Percentiles rank a stretch among this genome's conserved stretches.
Conservation (phyloP, 768 basidiomycete genomes). For the Serpula lacrymans region DNA sequence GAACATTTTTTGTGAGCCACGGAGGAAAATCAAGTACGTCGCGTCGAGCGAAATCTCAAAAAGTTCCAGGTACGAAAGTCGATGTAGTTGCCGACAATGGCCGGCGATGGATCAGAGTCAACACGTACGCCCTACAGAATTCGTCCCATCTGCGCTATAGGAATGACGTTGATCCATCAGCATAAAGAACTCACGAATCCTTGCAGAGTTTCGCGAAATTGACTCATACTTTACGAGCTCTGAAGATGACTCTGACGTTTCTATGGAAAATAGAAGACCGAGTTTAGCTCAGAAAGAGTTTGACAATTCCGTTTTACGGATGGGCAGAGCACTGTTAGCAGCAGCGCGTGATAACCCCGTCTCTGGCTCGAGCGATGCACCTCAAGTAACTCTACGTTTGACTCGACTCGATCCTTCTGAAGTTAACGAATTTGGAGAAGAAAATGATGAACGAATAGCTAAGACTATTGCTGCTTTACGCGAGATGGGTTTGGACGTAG, state of each 20-base stretch:
- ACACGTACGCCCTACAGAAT: conserved; percentile 89
- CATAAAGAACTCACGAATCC: conserved; percentile 70
- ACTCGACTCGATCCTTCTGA: conserved; percentile 59
- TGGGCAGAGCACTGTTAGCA: conserved; percentile 62
- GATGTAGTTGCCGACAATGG: conserved; percentile 80
- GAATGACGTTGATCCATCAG: conserved; percentile 35
- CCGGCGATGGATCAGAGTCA: conserved; percentile 76
- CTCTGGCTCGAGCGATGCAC: conserved; percentile 32
- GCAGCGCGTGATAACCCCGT: conserved; percentile 62
- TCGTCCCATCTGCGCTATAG: conserved; percentile 2
- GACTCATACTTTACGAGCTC: conserved; percentile 71
- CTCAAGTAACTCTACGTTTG: conserved; percentile 57
- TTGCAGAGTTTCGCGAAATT: conserved; percentile 80
- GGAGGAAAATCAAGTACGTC: neutral
- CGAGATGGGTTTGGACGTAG: conserved; percentile 62
- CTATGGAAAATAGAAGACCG: conserved; percentile 26
- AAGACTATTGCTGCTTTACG: conserved; percentile 54
- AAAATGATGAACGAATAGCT: conserved; percentile 53
- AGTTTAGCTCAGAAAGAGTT: conserved; percentile 49
- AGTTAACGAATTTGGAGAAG: conserved; percentile 18
- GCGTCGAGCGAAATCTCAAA: neutral
- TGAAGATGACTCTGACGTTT: conserved; percentile 48
- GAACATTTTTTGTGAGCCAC: conserved; percentile 39
- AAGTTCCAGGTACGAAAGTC: conserved; percentile 54
- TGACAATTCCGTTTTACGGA: conserved; percentile 70